phyloP scores from a whole-genome alignment of 371 early-diverging fungal species.

The Funneliformis caledonium region DNA sequence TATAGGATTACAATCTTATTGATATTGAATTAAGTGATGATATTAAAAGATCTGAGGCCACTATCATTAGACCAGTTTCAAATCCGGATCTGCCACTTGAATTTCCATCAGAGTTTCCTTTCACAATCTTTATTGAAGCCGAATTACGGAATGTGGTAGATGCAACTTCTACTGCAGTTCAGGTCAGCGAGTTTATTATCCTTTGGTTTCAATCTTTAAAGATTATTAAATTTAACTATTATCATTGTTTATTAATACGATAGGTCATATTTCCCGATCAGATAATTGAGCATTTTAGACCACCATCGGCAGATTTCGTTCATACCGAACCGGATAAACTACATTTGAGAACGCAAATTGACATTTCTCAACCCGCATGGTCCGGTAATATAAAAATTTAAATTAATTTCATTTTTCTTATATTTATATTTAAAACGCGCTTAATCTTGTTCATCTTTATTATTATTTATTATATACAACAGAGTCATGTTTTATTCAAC shows the following conservation, averaged over 20 bases:
- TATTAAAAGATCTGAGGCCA: slow-evolving; percentile 50
- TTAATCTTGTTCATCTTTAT: background rate
- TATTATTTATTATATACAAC: background rate
- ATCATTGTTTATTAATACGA: background rate
- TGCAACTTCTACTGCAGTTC: slow-evolving; percentile 49
- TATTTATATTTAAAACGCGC: background rate
- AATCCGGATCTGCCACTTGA: slow-evolving; percentile 46
- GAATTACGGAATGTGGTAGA: slow-evolving; percentile 49
- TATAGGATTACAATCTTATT: slow-evolving; percentile 49
- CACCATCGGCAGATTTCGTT: slow-evolving; percentile 49
- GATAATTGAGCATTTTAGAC: slow-evolving; percentile 50
- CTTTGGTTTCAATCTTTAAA: background rate
- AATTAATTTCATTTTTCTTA: background rate
- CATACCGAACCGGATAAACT: slow-evolving; percentile 50
- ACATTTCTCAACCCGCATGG: slow-evolving; percentile 48
- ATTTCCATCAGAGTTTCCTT: slow-evolving; percentile 46
- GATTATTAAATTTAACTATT: background rate
- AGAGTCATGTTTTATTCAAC: slow-evolving; percentile 12
- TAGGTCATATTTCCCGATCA: slow-evolving; percentile 52
- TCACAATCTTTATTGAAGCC: slow-evolving; percentile 50
- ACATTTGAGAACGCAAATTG: slow-evolving; percentile 47
- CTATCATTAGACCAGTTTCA: slow-evolving; percentile 48
- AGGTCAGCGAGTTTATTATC: slow-evolving; percentile 43
- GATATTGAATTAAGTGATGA: slow-evolving; percentile 47
- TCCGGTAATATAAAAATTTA: slow-evolving; percentile 47